Base-by-base conservation (phyloP, 495 filamentous ascomycete species). In the Podospora appendiculata region DNA sequence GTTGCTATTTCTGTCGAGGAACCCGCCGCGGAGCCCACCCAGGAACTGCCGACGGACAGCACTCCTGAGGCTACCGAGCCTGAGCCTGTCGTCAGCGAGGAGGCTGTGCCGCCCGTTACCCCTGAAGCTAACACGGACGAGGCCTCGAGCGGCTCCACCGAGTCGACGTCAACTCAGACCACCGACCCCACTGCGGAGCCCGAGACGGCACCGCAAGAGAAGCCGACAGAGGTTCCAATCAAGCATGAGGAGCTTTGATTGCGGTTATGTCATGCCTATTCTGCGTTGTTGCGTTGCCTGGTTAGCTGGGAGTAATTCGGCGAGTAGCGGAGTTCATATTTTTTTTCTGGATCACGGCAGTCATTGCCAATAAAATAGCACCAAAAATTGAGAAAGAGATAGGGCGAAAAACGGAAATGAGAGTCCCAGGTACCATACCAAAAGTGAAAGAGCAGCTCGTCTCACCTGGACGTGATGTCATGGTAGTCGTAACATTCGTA, bases 1-100 rank as follows among this genome's bases (percentile, higher is more conserved):
- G 68, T 95, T 38, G 78, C 76, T 8, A 63, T 88, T 50, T 61
- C 85, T 32, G 77, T 69, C 19, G 77, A 80, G 57, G 64, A 78
- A 55, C 36, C 52, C 32, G 53, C 62, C 19, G 46, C 68, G 33
- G 66, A 61, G 48, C 58, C 70, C 46, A 64, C 66, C 11, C 63
- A 65, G 7, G 74, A 76, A 57, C 58, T 59, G 7, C 56, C 63
- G 12, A 42, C 65, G 2, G 69, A 65, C 19, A 55, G 60, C 3
- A 72, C 71, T 7, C 65, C 71, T n/a, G 64, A 72, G 36, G 70
- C 66, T 41, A 71, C 69, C 33, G 63, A 68, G 42, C 52, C 58
- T 10, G 63, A 68, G 42, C 52, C 58, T 10, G 54, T 47, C 17
- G 45, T 33, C 32, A 53, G 39, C 40, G 49, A 35, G 42, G 60